A percentile compares a stretch with the other conserved stretches of the same genome.
phyloP scores from a whole-genome alignment of 441 rosid genomes.

The Adansonia gregorii region DNA sequence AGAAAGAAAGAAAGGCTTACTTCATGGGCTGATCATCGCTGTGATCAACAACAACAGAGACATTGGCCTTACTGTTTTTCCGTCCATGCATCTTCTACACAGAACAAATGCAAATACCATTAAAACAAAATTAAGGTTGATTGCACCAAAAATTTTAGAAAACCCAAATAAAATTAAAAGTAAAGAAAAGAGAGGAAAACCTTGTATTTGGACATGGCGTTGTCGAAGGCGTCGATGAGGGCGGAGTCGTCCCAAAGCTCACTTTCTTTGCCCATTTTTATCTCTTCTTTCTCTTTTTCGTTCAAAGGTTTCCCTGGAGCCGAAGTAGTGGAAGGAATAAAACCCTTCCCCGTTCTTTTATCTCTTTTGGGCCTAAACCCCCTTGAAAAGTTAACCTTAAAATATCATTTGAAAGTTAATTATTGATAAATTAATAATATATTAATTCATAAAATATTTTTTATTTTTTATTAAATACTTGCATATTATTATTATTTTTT shows the following conservation, averaged over 20 bases:
- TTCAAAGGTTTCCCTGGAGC: neutral
- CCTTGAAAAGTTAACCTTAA: neutral
- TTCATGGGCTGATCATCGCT: neutral
- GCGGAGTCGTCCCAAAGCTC: constrained; percentile 70
- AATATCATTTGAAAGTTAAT: no score
- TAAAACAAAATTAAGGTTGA: neutral
- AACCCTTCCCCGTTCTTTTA: neutral
- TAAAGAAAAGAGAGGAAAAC: constrained; percentile 26
- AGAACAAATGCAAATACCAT: neutral
- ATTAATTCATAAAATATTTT: no score
- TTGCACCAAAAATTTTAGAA: neutral
- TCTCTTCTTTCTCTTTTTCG: neutral
- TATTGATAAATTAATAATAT: no score
- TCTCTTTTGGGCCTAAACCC: constrained; percentile 1
- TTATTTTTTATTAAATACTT: no score
- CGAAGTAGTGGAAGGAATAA: constrained; percentile 1
- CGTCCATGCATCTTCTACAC: constrained; percentile 25
- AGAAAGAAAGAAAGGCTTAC: neutral
- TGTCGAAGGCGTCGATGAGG: constrained; percentile 61
- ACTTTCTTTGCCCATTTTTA: constrained; percentile 46
- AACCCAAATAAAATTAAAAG: neutral
- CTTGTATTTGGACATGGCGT: constrained; percentile 61
- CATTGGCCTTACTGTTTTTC: constrained; percentile 15
- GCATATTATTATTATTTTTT: no score
- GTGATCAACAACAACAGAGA: neutral